Evolutionary conservation across 2,329 filamentous ascomycete genomes (phyloP), one percentile per base, ranked within the genome.

Genomic region (Neoscytalidium dimidiatum): DNA sequence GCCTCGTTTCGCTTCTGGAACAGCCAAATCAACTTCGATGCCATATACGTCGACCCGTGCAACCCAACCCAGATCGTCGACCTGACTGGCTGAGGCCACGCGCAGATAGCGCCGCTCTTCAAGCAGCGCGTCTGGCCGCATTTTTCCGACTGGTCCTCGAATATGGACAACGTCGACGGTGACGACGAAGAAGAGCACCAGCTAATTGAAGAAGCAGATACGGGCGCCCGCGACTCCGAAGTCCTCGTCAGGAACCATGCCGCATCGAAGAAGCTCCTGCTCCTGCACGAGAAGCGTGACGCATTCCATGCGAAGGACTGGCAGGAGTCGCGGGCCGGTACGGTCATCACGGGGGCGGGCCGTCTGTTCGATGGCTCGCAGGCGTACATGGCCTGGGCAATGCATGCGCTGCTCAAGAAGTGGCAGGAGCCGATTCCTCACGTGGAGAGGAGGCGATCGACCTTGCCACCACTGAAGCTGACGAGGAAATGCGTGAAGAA

Each of bases 251-350:
- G 43, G 19, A 23, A 23, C 3, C 13, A 49, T 14, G 28, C 28
- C 7, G 5, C 28, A 28, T 21, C 48, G 4, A 52, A 21, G 9
- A n/a, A 33, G 28, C 28, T 21, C 14, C 7, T 52, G 7, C 14
- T 19, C 9, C 48, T 52, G 0, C 48, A 52, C 7, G 1, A 52
- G 8, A 31, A 4, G 3, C 98, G 98, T 0, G 93, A 92, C 1
- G 92, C 92, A 5, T 6, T 14, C 23, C 8, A 28, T 7, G 23
- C 46, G 3, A 26, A 49, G 13, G 17, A 13, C 7, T 49, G 7
- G 13, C 13, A n/a, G 11, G 3, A 17, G 11, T 17, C 13, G 2
- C 23, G 7, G 3, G 23, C 23, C 3, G 46, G 46, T 14, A 1
- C 1, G 21, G 9, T n/a, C 19, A 1, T 49, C 1, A 8, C 2